Evolutionary conservation across 805 yeast species (phyloP).

Genomic region (Wickerhamomyces subpelliculosus): DNA sequence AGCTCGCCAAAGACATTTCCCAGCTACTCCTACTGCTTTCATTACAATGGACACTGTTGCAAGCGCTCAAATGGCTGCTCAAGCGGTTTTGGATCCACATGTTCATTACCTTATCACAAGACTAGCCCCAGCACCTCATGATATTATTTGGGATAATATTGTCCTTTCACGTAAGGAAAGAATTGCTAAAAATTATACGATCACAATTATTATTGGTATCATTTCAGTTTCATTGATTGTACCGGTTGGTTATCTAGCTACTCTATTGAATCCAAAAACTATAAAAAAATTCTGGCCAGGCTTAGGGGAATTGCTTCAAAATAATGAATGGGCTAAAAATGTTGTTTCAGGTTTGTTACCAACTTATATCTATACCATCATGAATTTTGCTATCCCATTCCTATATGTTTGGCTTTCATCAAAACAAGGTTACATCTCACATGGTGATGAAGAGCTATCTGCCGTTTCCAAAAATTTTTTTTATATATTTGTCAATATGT

Average conservation of each 20-base stretch:
- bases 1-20: slow-evolving; percentile 62
- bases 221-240: slow-evolving; percentile 66
- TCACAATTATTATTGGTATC: slow-evolving; percentile 61
- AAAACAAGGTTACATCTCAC: slow-evolving; percentile 83
- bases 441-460: slow-evolving; percentile 88
- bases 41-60: slow-evolving; percentile 94
- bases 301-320: slow-evolving; percentile 59
- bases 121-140: slow-evolving; percentile 95
- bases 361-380: slow-evolving; percentile 79
- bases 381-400: slow-evolving; percentile 80
- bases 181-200: slow-evolving; percentile 51
- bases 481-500: slow-evolving; percentile 89
- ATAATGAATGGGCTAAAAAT: slow-evolving; percentile 65
- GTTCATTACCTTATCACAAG: slow-evolving; percentile 76
- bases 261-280: slow-evolving; percentile 71
- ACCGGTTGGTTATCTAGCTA: slow-evolving; percentile 82
- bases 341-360: slow-evolving; percentile 87
- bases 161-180: slow-evolving; percentile 75
- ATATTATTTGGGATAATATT: slow-evolving; percentile 86
- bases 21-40: slow-evolving; percentile 87
- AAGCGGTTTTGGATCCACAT: slow-evolving; percentile 86
- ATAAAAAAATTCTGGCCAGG: slow-evolving; percentile 79
- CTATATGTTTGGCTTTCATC: slow-evolving; percentile 77
- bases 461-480: slow-evolving; percentile 90
- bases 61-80: slow-evolving; percentile 94